phyloP scores from a whole-genome alignment of 352 stramenopile genomes.

The Pythium dissimile region DNA sequence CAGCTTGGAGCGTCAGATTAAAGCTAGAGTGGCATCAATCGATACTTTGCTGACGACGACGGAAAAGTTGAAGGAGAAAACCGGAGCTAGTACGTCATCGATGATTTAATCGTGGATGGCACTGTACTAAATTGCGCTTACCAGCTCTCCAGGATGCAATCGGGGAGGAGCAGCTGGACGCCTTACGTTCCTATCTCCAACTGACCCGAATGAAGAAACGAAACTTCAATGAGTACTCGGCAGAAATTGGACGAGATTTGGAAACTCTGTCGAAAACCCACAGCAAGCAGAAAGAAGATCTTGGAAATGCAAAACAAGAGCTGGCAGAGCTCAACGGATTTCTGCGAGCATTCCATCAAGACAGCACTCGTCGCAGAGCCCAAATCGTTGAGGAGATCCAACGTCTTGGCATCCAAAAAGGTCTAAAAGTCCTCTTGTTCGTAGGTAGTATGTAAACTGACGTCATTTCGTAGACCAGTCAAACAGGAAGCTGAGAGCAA shows the following conservation, averaged over 20 bases:
- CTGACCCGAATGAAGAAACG: constrained; percentile 44
- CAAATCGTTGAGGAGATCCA: not conserved
- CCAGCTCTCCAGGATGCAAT: not conserved
- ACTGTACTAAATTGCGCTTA: no score
- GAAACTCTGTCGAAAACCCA: not conserved
- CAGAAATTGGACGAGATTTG: constrained; percentile 26
- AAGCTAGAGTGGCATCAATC: no score
- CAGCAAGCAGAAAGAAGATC: not conserved
- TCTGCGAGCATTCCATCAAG: not conserved
- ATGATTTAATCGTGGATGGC: no score
- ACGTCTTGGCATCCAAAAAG: not conserved
- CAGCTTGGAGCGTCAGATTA: no score
- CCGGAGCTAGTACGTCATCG: no score
- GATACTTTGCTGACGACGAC: no score
- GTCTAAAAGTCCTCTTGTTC: not conserved
- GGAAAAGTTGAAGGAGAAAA: no score
- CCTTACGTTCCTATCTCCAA: constrained; percentile 19
- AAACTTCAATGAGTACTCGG: constrained; percentile 29
- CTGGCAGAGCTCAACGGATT: not conserved
- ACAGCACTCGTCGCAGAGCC: not conserved
- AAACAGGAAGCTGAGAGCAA: constrained; percentile 21
- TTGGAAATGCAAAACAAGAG: not conserved
- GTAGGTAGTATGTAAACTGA: not conserved
- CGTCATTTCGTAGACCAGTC: constrained; percentile 6
- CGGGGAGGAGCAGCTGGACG: not conserved